These are phyloP conservation scores for Cordyceps pruinosa DNA, from an alignment of 2,329 filamentous ascomycete species.

Conservation along the genomic window DNA sequence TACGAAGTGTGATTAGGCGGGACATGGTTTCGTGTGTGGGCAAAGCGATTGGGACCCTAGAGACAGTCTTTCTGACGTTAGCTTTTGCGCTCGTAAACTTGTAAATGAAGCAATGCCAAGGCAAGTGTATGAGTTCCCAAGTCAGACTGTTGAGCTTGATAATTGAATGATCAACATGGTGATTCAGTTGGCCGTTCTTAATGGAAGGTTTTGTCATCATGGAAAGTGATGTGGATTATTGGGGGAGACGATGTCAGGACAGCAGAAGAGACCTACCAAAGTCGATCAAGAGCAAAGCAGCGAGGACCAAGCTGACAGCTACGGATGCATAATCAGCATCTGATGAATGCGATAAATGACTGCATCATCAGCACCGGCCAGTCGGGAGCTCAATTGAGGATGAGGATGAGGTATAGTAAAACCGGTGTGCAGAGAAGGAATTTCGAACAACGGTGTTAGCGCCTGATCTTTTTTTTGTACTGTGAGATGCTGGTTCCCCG, in stretches of 20 bases:
- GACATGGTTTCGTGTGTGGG: neutral
- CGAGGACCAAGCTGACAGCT: neutral
- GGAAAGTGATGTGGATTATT: constrained; percentile 15
- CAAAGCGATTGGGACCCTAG: neutral
- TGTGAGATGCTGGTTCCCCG: neutral
- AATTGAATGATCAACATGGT: constrained; percentile 47
- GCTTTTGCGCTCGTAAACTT: neutral
- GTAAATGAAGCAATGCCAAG: constrained; percentile 2
- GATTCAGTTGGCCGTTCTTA: constrained; percentile 63
- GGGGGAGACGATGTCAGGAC: constrained; percentile 1
- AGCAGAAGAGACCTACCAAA: constrained; percentile 11
- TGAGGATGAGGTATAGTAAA: neutral
- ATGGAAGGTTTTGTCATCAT: constrained; percentile 50
- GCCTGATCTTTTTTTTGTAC: constrained; percentile 1
- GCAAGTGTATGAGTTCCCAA: constrained; percentile 6
- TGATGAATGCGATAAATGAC: neutral
- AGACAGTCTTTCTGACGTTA: constrained; percentile 7
- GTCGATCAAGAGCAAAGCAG: neutral
- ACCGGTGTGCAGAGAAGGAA: neutral
- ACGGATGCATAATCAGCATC: neutral
- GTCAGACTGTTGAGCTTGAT: constrained; percentile 63
- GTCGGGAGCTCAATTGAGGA: neutral
- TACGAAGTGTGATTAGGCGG: neutral
- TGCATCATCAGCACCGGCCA: neutral
- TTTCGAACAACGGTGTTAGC: neutral